Evolutionary conservation across 2,329 filamentous ascomycete genomes (phyloP).

Genomic region (Pleomassaria siparia): DNA sequence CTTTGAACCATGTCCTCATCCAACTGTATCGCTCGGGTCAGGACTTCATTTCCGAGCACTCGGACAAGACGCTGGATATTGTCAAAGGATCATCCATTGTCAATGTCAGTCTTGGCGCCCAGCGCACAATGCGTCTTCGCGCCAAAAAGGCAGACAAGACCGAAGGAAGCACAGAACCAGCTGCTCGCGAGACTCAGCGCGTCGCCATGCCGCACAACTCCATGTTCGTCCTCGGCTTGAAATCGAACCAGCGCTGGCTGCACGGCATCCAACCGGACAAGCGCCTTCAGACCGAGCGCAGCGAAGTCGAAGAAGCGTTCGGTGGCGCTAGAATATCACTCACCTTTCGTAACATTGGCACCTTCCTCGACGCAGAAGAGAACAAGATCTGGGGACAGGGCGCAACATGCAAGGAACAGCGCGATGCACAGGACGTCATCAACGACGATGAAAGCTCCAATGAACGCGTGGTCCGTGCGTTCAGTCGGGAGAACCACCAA

Average conservation of each 20-base stretch:
- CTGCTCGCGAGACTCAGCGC: slow-evolving; percentile 60
- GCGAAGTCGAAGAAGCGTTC: slow-evolving; percentile 68
- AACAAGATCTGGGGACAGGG: slow-evolving; percentile 88
- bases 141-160: slow-evolving; percentile 64
- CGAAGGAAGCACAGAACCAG: slow-evolving; percentile 29
- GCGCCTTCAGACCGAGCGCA: slow-evolving; percentile 67
- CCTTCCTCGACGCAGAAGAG: slow-evolving; percentile 70
- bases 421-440: slow-evolving; percentile 63
- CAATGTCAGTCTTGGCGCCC: slow-evolving; percentile 90
- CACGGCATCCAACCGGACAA: slow-evolving; percentile 93
- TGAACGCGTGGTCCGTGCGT: slow-evolving; percentile 71
- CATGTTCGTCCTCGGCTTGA: slow-evolving; percentile 77
- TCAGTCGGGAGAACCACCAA: slow-evolving; percentile 79
- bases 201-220: slow-evolving; percentile 84
- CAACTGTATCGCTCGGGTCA: slow-evolving; percentile 87
- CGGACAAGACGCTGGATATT: slow-evolving; percentile 95
- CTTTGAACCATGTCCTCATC: slow-evolving; percentile 87
- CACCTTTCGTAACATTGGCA: slow-evolving; percentile 87
- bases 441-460: slow-evolving; percentile 70
- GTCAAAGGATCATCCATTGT: slow-evolving; percentile 78
- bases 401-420: slow-evolving; percentile 67
- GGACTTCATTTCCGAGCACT: slow-evolving; percentile 95
- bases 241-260: slow-evolving; percentile 83
- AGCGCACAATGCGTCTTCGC: slow-evolving; percentile 85
- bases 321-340: slow-evolving; percentile 81